Evolutionary conservation across 2,329 filamentous ascomycete genomes (phyloP).

Genomic region (Didymella glomerata): DNA sequence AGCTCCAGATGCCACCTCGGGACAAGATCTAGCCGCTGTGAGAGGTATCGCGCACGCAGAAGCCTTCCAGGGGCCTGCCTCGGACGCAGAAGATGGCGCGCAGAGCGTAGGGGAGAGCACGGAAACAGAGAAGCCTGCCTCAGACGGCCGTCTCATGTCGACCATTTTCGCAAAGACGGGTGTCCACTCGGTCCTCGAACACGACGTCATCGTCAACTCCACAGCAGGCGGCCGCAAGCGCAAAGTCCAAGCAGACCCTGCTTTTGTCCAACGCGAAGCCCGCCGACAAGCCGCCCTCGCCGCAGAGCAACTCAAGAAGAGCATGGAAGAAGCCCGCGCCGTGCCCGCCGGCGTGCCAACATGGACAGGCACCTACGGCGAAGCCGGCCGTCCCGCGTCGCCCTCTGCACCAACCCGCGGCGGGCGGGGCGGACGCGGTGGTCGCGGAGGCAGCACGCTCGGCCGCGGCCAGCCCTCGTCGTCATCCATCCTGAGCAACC

Average conservation of each 20-base stretch:
- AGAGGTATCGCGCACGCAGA: conserved; percentile 56
- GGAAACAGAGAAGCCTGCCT: conserved; percentile 27
- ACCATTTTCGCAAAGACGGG: conserved; percentile 86
- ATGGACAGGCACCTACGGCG: conserved; percentile 88
- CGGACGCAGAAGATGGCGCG: conserved; percentile 38
- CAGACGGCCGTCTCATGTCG: conserved; percentile 77
- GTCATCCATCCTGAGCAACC: conserved; percentile 54
- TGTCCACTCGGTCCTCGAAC: conserved; percentile 90
- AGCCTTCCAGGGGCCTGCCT: conserved; percentile 48
- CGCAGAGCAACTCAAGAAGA: conserved; percentile 75
- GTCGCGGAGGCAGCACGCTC: conserved; percentile 24
- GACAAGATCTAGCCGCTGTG: conserved; percentile 47
- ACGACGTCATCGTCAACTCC: conserved; percentile 79
- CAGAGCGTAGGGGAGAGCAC: conserved; percentile 25
- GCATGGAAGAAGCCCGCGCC: conserved; percentile 74
- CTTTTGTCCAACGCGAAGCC: conserved; percentile 83
- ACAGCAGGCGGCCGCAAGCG: conserved; percentile 61
- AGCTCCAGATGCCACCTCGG: conserved; percentile 34
- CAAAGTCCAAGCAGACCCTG: conserved; percentile 75
- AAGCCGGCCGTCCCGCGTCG: conserved; percentile 68
- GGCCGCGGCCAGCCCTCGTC: conserved; percentile 55
- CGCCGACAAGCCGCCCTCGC: conserved; percentile 80
- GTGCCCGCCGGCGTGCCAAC: conserved; percentile 86
- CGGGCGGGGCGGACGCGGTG: conserved; percentile 46
- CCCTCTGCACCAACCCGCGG: conserved; percentile 54